phyloP scores from a whole-genome alignment of 2,329 filamentous ascomycete genomes.

The Penicillium polonicum region DNA sequence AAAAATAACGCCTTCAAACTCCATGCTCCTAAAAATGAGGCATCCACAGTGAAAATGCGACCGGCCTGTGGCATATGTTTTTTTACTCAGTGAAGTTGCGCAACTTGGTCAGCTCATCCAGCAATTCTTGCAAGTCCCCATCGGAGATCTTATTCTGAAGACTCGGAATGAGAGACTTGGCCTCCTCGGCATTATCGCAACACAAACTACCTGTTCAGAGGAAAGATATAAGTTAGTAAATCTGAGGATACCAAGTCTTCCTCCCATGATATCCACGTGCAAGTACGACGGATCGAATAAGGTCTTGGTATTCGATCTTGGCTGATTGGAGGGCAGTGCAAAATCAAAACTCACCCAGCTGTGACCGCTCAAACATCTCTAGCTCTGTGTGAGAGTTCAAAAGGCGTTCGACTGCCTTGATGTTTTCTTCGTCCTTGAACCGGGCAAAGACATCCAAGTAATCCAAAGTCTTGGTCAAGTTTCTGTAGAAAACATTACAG shows the following conservation, averaged over 20 bases:
- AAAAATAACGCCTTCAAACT: constrained; percentile 25
- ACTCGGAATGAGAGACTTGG: constrained; percentile 91
- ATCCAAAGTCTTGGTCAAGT: constrained; percentile 81
- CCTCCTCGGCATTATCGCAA: constrained; percentile 90
- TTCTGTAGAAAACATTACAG: constrained; percentile 37
- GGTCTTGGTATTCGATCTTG: neutral
- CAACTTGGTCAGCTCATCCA: constrained; percentile 88
- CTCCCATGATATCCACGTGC: neutral
- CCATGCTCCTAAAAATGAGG: constrained; percentile 24
- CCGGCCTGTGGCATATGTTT: too few species aligned
- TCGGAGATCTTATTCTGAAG: constrained; percentile 86
- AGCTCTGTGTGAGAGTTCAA: constrained; percentile 73
- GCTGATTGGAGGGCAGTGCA: neutral
- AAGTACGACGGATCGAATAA: neutral
- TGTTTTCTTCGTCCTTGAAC: constrained; percentile 92
- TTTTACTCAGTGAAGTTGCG: constrained; percentile 48
- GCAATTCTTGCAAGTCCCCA: constrained; percentile 79
- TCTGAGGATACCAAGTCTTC: neutral
- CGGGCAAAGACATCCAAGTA: constrained; percentile 94
- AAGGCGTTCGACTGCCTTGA: constrained; percentile 88
- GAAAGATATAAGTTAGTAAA: constrained; percentile 6
- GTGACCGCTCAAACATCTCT: constrained; percentile 88
- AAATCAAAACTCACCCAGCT: constrained; percentile 65
- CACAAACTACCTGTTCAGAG: constrained; percentile 71
- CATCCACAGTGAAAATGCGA: constrained; percentile 4